phyloP scores from a whole-genome alignment of 257 asterid genomes.

The Solanum peruvianum region DNA sequence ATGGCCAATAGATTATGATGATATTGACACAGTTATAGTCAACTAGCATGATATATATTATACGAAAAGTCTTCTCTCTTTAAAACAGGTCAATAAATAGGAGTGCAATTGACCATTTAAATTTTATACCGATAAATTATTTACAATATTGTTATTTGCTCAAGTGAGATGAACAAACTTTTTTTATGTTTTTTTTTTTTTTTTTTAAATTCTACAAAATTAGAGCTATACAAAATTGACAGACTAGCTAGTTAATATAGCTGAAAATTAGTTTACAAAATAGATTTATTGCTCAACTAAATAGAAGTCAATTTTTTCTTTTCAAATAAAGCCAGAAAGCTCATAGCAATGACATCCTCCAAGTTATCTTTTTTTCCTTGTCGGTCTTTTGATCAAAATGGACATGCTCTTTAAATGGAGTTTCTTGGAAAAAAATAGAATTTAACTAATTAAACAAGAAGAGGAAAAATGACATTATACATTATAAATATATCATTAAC shows the following conservation, averaged over 20 bases:
- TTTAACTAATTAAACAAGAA: not conserved
- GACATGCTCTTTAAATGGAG: not conserved
- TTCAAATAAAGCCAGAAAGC: not conserved
- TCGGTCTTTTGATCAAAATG: not conserved
- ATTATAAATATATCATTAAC: not conserved
- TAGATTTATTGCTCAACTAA: no score
- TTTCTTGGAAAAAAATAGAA: no score
- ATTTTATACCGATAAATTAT: no score
- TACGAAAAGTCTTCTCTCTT: not conserved
- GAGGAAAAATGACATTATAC: not conserved
- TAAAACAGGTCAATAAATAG: not conserved
- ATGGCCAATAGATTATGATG: not conserved
- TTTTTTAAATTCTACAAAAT: no score
- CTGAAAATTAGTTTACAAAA: no score
- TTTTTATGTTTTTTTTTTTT: no score
- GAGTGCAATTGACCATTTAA: not conserved
- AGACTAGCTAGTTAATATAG: no score
- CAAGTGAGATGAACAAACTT: not conserved
- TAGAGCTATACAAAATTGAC: no score
- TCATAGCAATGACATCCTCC: not conserved
- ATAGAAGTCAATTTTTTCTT: not conserved
- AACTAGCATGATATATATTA: no score
- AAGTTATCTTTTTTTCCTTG: not conserved
- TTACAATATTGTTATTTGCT: no score
- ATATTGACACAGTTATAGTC: no score